Evolutionary conservation across 2,329 filamentous ascomycete genomes (phyloP).

Genomic region (Trichoderma koningiopsis): DNA sequence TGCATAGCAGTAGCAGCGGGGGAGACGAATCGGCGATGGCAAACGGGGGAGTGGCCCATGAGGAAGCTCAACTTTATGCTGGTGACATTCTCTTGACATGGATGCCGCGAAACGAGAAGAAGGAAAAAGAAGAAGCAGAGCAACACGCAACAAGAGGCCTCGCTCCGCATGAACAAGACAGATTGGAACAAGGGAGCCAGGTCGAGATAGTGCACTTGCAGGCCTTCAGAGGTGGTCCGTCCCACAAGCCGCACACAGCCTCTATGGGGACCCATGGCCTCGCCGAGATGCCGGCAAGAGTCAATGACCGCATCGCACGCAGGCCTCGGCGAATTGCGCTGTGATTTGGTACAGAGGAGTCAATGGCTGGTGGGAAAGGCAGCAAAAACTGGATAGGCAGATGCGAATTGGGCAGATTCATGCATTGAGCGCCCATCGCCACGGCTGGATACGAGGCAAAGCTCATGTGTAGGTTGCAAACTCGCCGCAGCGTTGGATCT

Average conservation of each 20-base stretch:
- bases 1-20: not conserved
- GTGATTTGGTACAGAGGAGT: not conserved
- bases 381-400: not conserved
- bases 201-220: not conserved
- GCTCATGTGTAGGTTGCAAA: not conserved
- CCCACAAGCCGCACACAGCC: slow-evolving; percentile 21
- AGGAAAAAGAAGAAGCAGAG: not conserved
- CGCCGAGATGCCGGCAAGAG: slow-evolving; percentile 16
- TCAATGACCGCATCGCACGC: slow-evolving; percentile 23
- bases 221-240: not conserved
- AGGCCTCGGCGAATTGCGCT: not conserved
- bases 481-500: not conserved
- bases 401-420: not conserved
- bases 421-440: not conserved
- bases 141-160: not conserved
- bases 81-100: not conserved
- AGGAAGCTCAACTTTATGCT: not conserved
- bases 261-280: slow-evolving; percentile 12
- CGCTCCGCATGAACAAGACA: not conserved
- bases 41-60: not conserved
- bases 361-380: not conserved
- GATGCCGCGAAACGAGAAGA: not conserved
- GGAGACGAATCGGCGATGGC: not conserved
- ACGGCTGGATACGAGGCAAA: not conserved
- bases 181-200: not conserved